Base-by-base conservation (phyloP, 2,329 filamentous ascomycete genomes). In the Colletotrichum cuscutae region DNA sequence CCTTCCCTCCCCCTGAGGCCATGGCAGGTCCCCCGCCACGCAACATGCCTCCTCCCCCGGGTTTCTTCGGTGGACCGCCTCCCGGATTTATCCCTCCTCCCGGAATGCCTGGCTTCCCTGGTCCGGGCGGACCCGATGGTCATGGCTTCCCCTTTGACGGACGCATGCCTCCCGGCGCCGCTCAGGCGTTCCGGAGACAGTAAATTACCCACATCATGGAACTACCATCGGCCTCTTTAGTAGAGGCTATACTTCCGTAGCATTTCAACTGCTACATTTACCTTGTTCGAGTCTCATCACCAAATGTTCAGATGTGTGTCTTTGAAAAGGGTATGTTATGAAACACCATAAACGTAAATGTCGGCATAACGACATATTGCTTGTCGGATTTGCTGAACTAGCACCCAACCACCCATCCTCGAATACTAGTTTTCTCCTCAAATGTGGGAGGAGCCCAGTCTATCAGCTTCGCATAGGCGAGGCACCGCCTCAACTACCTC, bases 1-100 rank as follows among this genome's bases (percentile, higher is more conserved):
- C 81, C 24, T 84, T 87, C 78, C 83, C 83, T 8, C 86, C 85
- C 13, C 87, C 86, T 1, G 87, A 89, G 35, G 83, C 81, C 15
- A 84, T 90, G 80, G 82, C 81, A 42, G 87, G 83, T 19, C 86
- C 86, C 73, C 87, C 86, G 19, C 87, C 85, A 11, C 86, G 89
- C n/a, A 88, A 83, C 78, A 86, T 90, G 83, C 83, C 84, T 52
- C 89, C 89, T 30, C 90, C 90, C 5, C 90, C 89, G 1, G 89
- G 88, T 12, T 90, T 90, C 77, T 90, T 86, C 75, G 84, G 82
- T 26, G 87, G 86, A 6, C 85, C 83, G 13, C 82, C 82, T 8
- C 82, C 82, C 5, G 88, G 86, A 22, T 90, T 89, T 77, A 83
- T 90, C 78, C 86, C 84, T 5, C 89, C 86, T 15, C 87, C 87